These are phyloP conservation scores for Xylariaceae sp. DNA, from an alignment of 2,329 filamentous ascomycete genomes.

Conservation along the genomic window DNA sequence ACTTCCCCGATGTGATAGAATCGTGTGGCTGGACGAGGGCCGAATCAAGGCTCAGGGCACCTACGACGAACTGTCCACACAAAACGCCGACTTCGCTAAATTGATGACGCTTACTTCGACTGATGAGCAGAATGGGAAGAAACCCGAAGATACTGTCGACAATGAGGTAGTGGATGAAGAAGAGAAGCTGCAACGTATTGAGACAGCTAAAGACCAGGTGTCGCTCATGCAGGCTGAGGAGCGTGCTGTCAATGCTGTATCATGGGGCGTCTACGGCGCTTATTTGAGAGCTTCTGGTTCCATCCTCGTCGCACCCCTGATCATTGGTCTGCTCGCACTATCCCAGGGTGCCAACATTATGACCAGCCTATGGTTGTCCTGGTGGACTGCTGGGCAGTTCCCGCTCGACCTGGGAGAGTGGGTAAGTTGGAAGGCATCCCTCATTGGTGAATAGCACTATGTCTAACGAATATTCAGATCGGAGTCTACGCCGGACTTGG, in stretches of 20 bases:
- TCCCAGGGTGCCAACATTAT: slow-evolving; percentile 81
- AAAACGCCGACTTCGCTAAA: slow-evolving; percentile 72
- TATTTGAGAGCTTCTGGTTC: slow-evolving; percentile 75
- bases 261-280: slow-evolving; percentile 73
- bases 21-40: slow-evolving; percentile 89
- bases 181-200: slow-evolving; percentile 43
- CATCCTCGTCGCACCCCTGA: slow-evolving; percentile 62
- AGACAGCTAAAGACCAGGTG: slow-evolving; percentile 54
- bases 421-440: no score
- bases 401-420: slow-evolving; percentile 63
- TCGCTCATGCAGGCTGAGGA: slow-evolving; percentile 69
- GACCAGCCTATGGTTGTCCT: slow-evolving; percentile 89
- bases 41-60: slow-evolving; percentile 81
- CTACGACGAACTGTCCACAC: slow-evolving; percentile 79
- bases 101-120: slow-evolving; percentile 83
- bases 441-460: no score
- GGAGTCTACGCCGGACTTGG: slow-evolving; percentile 70
- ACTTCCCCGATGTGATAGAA: slow-evolving; percentile 81
- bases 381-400: slow-evolving; percentile 83
- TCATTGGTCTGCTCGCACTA: slow-evolving; percentile 59
- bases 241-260: slow-evolving; percentile 69
- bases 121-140: slow-evolving; percentile 58
- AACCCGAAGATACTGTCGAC: slow-evolving; percentile 40
- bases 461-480: no score
- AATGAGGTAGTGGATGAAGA: slow-evolving; percentile 40